Base-by-base conservation (phyloP, 768 basidiomycete genomes). In the Kwoniella sp. region DNA sequence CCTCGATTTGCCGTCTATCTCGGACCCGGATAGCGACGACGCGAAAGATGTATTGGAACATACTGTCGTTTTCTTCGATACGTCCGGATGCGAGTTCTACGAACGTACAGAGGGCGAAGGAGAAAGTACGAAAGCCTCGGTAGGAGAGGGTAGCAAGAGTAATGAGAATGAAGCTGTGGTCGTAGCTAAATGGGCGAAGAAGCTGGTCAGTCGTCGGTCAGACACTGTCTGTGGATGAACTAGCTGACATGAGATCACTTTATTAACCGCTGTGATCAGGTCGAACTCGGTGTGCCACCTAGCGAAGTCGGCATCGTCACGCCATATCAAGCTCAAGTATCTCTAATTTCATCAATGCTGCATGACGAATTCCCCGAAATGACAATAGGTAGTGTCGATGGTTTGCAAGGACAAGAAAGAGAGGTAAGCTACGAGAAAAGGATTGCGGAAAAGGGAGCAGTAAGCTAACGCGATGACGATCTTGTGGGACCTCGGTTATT, bases 311-410 rank as follows among this genome's bases (percentile, higher is more conserved):
- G 90, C 5, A 83, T 97, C 57, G 88, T 97, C 67, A 90, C 92
- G 1, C 93, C 93, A 84, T 92, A 99, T 80, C 92, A 96, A 82
- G 91, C 93, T 0, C 96, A 99, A 79, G 94, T 98, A 2, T 86
- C 89, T 1, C 83, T 93, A 1, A 83, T 98, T 40, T 86, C 90
- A 0, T 87, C 88, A 0, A 81, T 92, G 47, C 82, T 99, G 21
- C 86, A 89, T 24, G 87, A 88, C 0, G 68, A 75, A 8, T 81
- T 77, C 57, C 83, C 83, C 0, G 82, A 81, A 15, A 84, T 98
- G 0, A 93, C 97, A 69, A 91, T 96, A 48, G 96, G 94, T 1
- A 91, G 90, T 0, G 93, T 98, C 0, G 96, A 98, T 74, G 92
- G 93, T 0, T 90, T 97, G 88, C 96, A 99, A 82, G 95, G 95